phyloP scores from a whole-genome alignment of 768 basidiomycete species.

The Exsudoporus frostii region DNA sequence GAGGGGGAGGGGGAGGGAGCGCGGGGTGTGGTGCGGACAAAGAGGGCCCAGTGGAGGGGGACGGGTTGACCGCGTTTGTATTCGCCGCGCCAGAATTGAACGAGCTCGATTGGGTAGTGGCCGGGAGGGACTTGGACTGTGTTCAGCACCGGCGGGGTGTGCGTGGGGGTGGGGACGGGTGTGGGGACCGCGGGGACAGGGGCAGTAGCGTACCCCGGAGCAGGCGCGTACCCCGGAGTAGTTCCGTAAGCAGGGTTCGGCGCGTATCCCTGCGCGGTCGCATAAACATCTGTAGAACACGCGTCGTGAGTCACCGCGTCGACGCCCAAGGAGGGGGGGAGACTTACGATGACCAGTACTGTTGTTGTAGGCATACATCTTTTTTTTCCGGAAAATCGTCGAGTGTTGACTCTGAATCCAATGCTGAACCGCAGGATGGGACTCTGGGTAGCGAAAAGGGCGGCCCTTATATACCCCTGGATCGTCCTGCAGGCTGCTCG shows the following conservation, averaged over 20 bases:
- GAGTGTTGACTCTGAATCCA: not conserved
- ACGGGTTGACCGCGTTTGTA: constrained; percentile 3
- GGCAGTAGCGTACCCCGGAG: not conserved
- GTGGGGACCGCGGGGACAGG: not conserved
- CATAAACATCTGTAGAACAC: not conserved
- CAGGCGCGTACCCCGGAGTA: not conserved
- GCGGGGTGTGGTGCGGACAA: constrained; percentile 21
- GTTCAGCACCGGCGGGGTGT: constrained; percentile 2
- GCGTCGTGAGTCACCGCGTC: not conserved
- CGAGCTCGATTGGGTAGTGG: constrained; percentile 24
- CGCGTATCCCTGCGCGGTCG: not conserved
- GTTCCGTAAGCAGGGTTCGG: not conserved
- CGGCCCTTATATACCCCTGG: constrained; percentile 8
- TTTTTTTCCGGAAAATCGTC: not conserved
- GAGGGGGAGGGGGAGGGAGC: not conserved
- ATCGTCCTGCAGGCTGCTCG: not conserved
- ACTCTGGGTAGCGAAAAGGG: not conserved
- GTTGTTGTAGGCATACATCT: constrained; percentile 6
- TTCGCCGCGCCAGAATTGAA: constrained; percentile 30
- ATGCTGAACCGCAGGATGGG: not conserved
- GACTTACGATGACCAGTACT: constrained; percentile 3
- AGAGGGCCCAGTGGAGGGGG: constrained; percentile 30
- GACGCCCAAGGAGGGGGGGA: not conserved
- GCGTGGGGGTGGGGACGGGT: not conserved
- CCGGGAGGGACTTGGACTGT: constrained; percentile 17